These are phyloP conservation scores for Diaporthe caulivora DNA, from an alignment of 2,329 filamentous ascomycete species.

Conservation along the genomic window DNA sequence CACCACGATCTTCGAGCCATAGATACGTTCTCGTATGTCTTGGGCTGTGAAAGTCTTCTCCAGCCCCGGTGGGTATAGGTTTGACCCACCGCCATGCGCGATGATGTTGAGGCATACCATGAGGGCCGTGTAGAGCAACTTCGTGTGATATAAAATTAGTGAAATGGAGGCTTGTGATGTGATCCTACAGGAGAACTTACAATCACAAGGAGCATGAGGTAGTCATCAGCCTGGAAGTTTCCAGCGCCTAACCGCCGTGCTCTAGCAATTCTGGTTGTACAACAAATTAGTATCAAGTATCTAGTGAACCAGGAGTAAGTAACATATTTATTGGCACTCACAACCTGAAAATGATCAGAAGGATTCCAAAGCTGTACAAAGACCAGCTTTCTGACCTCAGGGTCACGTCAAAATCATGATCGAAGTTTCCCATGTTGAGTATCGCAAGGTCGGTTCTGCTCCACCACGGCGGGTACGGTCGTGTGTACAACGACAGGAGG, in stretches of 20 bases:
- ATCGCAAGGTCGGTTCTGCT: not conserved
- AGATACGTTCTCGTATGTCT: constrained; percentile 56
- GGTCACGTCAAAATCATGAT: constrained; percentile 22
- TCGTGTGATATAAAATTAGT: not conserved
- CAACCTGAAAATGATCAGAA: constrained; percentile 20
- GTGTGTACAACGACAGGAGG: not conserved
- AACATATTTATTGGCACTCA: not conserved
- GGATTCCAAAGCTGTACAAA: constrained; percentile 30
- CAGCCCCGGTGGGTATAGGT: constrained; percentile 54
- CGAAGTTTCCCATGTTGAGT: constrained; percentile 24
- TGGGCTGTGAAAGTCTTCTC: constrained; percentile 50
- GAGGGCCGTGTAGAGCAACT: constrained; percentile 52
- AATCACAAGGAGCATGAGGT: constrained; percentile 19
- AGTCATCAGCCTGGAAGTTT: constrained; percentile 21
- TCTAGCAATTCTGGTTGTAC: constrained; percentile 2
- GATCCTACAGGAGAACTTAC: not conserved
- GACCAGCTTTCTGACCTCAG: constrained; percentile 25
- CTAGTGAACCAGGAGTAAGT: not conserved
- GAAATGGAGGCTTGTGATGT: not conserved
- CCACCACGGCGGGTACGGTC: not conserved
- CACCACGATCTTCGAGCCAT: constrained; percentile 58
- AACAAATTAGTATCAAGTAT: not conserved
- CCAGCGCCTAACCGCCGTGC: not conserved
- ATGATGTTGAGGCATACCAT: constrained; percentile 57
- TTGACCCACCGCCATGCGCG: constrained; percentile 55